Base-by-base conservation (phyloP, 345 rosid genomes). In the Hibiscus tridactylites region DNA sequence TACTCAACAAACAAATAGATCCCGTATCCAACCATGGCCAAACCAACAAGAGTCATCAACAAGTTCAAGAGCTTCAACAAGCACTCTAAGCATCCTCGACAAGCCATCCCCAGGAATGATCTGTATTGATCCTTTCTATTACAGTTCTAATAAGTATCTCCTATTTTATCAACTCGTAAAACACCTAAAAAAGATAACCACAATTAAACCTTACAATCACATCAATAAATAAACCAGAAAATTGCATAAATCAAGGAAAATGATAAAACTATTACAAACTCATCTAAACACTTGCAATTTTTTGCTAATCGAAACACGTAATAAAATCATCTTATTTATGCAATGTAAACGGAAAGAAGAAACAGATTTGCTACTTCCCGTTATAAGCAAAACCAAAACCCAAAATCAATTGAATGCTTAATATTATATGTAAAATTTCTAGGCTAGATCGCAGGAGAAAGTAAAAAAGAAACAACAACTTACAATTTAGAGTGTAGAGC, bases 21-120 rank as follows among this genome's bases (percentile, higher is more conserved):
- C 73, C 99, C 99, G 77, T 88, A 95, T 26, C 99, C 98, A 77
- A 92, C 83, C 90, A 95, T 95, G 16, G 96, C 85, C 79, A 92
- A 86, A 46, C 99, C 99, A 61, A 31, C 88, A 65, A 92, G 79
- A 65, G 94, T 87, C 77, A 95, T 69, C 71, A 92, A 81, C 67
- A 95, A 84, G 86, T 92, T 92, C 65, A 95, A 76, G 59, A 95
- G 85, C 90, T 89, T 95, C 74, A 95, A 69, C 68, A 92, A 76
- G 79, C 97, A 95, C 76, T 82, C 97, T 72, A 87, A 82, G 84
- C 74, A 95, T 62, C 97, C 93, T 81, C 83, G 86, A 81, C 92
- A 90, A 68, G 96, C 90, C 99, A 95, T 95, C 74, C 63, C 58
- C 6, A 35, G 29, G 13, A 54, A 53, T 19, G 42, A 60, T 70